Evolutionary conservation across 345 rosid species (phyloP).

Genomic region (Salix purpurea): DNA sequence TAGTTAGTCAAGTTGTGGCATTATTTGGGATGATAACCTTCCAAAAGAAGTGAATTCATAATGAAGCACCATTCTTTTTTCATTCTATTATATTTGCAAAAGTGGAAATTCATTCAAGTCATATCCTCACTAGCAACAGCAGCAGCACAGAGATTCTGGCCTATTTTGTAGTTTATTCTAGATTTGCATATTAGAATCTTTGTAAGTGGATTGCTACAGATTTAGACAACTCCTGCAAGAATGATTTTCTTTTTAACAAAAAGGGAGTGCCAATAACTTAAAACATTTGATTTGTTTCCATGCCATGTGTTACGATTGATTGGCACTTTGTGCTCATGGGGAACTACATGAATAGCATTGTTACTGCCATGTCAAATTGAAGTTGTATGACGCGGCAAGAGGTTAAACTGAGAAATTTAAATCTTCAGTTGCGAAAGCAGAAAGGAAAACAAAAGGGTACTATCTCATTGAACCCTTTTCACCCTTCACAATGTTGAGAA

Average conservation of each 20-base stretch:
- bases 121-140: not conserved
- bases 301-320: not conserved
- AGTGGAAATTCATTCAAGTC: not conserved
- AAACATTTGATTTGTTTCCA: not conserved
- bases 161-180: not conserved
- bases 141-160: not conserved
- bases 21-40: conserved; percentile 60
- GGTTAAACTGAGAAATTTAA: not conserved
- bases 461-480: not conserved
- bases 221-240: not conserved
- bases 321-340: not conserved
- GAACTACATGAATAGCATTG: not conserved
- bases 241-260: not conserved
- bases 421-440: not conserved
- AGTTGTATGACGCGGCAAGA: too few relatives aligned
- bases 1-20: conserved; percentile 45
- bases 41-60: conserved; percentile 50
- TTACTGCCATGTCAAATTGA: not conserved
- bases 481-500: not conserved
- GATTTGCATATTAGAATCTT: not conserved
- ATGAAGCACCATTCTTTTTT: not conserved
- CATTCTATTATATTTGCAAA: not conserved
- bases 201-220: not conserved
- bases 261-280: not conserved
- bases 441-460: not conserved